Percentiles rank a stretch among this genome's conserved stretches.
phyloP scores from a whole-genome alignment of 2,329 filamentous ascomycete species.

The Ophiocordyceps camponoti-floridani region DNA sequence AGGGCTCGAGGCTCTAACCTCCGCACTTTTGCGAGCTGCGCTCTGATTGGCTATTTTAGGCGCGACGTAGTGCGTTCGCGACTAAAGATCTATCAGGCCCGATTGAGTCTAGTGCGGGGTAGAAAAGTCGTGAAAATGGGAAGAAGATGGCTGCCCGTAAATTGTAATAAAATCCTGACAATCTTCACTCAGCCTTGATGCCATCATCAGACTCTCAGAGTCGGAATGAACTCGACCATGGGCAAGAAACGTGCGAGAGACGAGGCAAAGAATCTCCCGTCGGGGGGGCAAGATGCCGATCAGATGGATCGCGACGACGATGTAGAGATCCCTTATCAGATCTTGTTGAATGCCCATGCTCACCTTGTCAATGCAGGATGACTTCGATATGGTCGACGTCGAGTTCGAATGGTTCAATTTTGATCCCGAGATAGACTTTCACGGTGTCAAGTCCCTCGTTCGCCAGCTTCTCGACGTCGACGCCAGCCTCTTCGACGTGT shows the following conservation, averaged over 20 bases:
- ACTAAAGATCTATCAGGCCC: slow-evolving; percentile 8
- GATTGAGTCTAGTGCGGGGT: slow-evolving; percentile 23
- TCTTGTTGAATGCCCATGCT: too few relatives aligned
- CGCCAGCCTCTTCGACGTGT: slow-evolving; percentile 70
- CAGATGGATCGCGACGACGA: slow-evolving; percentile 37
- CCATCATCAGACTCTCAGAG: background rate
- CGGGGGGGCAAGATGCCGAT: slow-evolving; percentile 18
- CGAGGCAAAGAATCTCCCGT: slow-evolving; percentile 22
- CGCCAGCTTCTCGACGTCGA: slow-evolving; percentile 89
- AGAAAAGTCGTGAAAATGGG: slow-evolving; percentile 4
- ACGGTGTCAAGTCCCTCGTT: slow-evolving; percentile 77
- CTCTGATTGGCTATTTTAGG: slow-evolving; percentile 1
- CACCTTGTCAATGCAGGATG: slow-evolving; percentile 27
- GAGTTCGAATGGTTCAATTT: slow-evolving; percentile 99
- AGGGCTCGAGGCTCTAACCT: too few relatives aligned
- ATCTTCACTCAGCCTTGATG: background rate
- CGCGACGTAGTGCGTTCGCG: slow-evolving; percentile 7
- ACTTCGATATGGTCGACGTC: slow-evolving; percentile 81
- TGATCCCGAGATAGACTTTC: slow-evolving; percentile 75
- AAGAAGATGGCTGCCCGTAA: too few relatives aligned
- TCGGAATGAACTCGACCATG: slow-evolving; percentile 13
- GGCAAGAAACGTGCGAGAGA: slow-evolving; percentile 33
- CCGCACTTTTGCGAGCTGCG: too few relatives aligned
- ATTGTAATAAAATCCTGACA: too few relatives aligned
- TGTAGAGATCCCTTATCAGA: slow-evolving; percentile 14